Percentiles rank a stretch among this genome's conserved stretches.
phyloP scores from a whole-genome alignment of 2,329 filamentous ascomycete genomes.

The Ascochyta viciae-villosae region DNA sequence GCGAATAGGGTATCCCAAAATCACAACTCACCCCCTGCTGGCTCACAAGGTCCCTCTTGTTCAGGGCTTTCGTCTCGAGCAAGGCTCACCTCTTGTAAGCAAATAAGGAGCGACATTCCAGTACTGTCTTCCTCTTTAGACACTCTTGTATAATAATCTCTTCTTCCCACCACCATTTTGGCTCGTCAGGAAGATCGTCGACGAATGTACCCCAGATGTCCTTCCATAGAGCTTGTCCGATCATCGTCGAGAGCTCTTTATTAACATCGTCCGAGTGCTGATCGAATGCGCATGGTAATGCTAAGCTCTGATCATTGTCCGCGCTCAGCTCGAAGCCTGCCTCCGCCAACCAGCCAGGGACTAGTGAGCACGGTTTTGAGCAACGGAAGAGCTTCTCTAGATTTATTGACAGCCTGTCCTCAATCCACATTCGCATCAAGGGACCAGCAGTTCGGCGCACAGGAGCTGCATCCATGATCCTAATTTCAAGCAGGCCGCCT shows the following conservation, averaged over 20 bases:
- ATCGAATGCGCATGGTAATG: slow-evolving; percentile 43
- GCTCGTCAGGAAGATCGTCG: slow-evolving; percentile 36
- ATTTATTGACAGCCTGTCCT: slow-evolving; percentile 65
- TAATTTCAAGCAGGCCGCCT: slow-evolving; percentile 64
- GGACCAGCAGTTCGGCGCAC: slow-evolving; percentile 64
- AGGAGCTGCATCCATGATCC: slow-evolving; percentile 69
- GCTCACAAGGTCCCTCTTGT: not conserved
- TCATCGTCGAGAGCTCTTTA: slow-evolving; percentile 42
- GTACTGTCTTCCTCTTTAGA: slow-evolving; percentile 42
- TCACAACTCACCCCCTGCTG: slow-evolving; percentile 5
- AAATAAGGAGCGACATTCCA: slow-evolving; percentile 48
- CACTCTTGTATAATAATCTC: slow-evolving; percentile 48
- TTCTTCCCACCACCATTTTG: slow-evolving; percentile 51
- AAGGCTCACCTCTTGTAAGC: slow-evolving; percentile 41
- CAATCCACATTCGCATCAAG: slow-evolving; percentile 66
- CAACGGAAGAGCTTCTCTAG: slow-evolving; percentile 67
- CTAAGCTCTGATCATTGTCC: slow-evolving; percentile 32
- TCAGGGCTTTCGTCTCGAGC: no score
- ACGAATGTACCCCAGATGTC: slow-evolving; percentile 49
- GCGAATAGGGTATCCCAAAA: slow-evolving; percentile 18
- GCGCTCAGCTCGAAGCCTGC: slow-evolving; percentile 55
- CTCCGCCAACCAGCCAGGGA: slow-evolving; percentile 66
- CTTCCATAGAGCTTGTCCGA: slow-evolving; percentile 48
- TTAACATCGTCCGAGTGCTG: slow-evolving; percentile 28
- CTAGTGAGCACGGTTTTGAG: slow-evolving; percentile 63